Evolutionary conservation across 1,284 basidiomycete genomes (phyloP).

Genomic region (Meira nashicola): DNA sequence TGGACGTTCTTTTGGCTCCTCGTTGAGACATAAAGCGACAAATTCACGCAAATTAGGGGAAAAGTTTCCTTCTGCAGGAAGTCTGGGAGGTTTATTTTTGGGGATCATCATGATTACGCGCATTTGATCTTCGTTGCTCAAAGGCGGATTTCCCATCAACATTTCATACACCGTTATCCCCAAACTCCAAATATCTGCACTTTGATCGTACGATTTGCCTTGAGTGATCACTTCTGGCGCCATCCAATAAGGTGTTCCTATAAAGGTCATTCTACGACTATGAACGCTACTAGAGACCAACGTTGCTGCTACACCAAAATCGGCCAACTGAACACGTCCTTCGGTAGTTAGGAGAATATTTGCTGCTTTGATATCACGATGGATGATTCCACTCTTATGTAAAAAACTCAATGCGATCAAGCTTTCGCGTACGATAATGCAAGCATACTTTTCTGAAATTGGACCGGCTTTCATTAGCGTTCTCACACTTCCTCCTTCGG

Average conservation of each 20-base stretch:
- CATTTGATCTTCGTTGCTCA: constrained; percentile 78
- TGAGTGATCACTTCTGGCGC: constrained; percentile 79
- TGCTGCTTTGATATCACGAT: constrained; percentile 93
- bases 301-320: constrained; percentile 93
- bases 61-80: constrained; percentile 69
- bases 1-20: constrained; percentile 73
- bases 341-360: constrained; percentile 83
- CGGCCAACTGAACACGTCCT: constrained; percentile 86
- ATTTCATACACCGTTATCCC: constrained; percentile 93
- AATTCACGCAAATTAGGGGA: constrained; percentile 85
- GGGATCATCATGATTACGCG: constrained; percentile 88
- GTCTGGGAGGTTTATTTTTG: constrained; percentile 73
- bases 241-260: constrained; percentile 98
- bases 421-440: constrained; percentile 82
- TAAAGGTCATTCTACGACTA: constrained; percentile 87
- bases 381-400: constrained; percentile 89
- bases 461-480: constrained; percentile 74
- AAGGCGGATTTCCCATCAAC: constrained; percentile 96
- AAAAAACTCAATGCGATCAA: constrained; percentile 79
- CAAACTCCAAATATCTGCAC: constrained; percentile 94
- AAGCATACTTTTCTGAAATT: constrained; percentile 82
- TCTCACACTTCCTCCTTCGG: constrained; percentile 88
- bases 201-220: constrained; percentile 71
- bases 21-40: constrained; percentile 75
- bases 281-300: constrained; percentile 67